These are phyloP conservation scores for Diutina siamensis DNA, from an alignment of 1,139 yeast species.

Conservation along the genomic window DNA sequence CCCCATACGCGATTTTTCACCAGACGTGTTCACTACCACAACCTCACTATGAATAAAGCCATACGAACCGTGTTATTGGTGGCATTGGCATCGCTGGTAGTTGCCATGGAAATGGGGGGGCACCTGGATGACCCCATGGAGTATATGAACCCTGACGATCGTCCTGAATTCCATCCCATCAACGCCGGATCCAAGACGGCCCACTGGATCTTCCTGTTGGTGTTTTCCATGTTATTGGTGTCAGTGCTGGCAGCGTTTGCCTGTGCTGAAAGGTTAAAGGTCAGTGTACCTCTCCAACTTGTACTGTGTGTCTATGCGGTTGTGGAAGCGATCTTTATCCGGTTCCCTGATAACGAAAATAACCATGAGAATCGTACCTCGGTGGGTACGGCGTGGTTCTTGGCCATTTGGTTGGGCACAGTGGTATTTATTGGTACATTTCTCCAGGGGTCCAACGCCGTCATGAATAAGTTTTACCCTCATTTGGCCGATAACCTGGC, in stretches of 20 bases:
- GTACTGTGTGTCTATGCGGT: conserved; percentile 38
- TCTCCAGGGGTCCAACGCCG: conserved; percentile 39
- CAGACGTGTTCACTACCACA: conserved; percentile 2
- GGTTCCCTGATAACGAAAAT: conserved; percentile 47
- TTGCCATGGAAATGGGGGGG: conserved; percentile 22
- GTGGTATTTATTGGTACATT: conserved; percentile 44
- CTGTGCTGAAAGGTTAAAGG: conserved; percentile 31
- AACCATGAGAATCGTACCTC: conserved; percentile 59
- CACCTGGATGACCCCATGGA: conserved; percentile 14
- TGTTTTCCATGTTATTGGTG: conserved; percentile 38
- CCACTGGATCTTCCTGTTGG: conserved; percentile 50
- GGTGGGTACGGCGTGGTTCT: conserved; percentile 54
- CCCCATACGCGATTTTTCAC: neutral
- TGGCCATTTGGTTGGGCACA: conserved; percentile 32
- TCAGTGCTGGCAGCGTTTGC: conserved; percentile 44
- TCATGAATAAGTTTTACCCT: conserved; percentile 18
- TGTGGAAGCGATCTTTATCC: conserved; percentile 42
- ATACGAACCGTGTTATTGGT: neutral
- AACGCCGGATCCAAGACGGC: conserved; percentile 43
- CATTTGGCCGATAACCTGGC: conserved; percentile 14
- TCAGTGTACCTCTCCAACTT: conserved; percentile 24
- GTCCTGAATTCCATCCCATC: conserved; percentile 28
- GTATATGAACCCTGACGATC: conserved; percentile 5
- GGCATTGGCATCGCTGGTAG: neutral
- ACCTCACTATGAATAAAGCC: neutral